These are phyloP conservation scores for Pseudoturritis turrita DNA, from an alignment of 345 rosid genomes.

Conservation along the genomic window DNA sequence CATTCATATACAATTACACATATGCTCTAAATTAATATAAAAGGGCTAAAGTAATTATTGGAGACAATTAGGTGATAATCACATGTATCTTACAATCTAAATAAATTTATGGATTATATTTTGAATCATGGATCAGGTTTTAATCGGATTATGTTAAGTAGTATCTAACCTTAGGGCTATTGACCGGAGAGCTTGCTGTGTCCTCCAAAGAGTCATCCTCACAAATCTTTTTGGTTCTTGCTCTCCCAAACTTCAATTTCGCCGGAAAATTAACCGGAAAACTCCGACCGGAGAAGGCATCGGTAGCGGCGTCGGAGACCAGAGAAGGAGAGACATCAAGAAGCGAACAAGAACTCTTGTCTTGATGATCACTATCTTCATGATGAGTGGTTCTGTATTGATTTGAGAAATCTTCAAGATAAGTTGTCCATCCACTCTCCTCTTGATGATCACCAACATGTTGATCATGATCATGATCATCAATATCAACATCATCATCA, in stretches of 20 bases:
- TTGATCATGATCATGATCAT: not conserved
- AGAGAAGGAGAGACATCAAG: constrained; percentile 46
- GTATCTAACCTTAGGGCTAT: constrained; percentile 63
- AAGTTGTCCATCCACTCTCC: constrained; percentile 92
- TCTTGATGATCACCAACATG: constrained; percentile 31
- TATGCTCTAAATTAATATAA: not conserved
- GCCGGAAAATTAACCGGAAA: constrained; percentile 37
- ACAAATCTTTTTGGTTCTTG: constrained; percentile 44
- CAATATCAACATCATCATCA: constrained; percentile 9
- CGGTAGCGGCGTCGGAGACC: constrained; percentile 70
- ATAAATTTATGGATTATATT: not conserved
- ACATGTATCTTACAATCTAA: not conserved
- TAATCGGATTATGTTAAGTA: not conserved
- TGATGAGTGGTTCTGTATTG: constrained; percentile 13
- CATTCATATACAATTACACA: constrained; percentile 16
- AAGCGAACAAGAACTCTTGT: constrained; percentile 38
- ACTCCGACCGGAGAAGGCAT: constrained; percentile 26
- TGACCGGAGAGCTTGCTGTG: constrained; percentile 88
- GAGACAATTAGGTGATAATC: not conserved
- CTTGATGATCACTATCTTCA: constrained; percentile 20
- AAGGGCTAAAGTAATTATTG: not conserved
- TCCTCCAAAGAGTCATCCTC: constrained; percentile 82
- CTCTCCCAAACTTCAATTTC: constrained; percentile 46
- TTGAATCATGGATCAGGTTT: not conserved
- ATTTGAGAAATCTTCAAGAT: constrained; percentile 61